phyloP scores from a whole-genome alignment of 768 basidiomycete species.

The Boletellus ananas region DNA sequence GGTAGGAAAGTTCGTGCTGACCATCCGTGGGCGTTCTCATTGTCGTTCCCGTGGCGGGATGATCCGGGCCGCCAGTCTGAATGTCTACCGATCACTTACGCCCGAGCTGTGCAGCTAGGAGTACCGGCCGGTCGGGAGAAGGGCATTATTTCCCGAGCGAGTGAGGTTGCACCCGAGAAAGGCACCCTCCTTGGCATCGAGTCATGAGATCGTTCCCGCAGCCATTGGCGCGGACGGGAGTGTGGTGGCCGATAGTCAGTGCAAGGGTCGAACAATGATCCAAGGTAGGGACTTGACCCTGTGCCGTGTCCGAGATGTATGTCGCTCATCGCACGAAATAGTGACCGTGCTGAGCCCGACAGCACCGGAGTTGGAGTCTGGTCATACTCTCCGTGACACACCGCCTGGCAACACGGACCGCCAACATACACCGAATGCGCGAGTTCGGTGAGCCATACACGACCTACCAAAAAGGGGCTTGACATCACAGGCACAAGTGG shows the following conservation, averaged over 20 bases:
- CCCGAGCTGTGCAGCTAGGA: conserved; percentile 45
- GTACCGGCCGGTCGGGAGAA: conserved; percentile 46
- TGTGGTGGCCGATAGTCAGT: background rate
- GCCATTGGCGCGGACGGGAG: conserved; percentile 13
- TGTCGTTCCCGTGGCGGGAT: conserved; percentile 33
- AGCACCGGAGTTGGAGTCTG: background rate
- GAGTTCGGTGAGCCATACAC: background rate
- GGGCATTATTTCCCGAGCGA: conserved; percentile 41
- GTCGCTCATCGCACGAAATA: conserved; percentile 1
- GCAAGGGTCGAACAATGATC: background rate
- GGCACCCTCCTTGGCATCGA: conserved; percentile 13
- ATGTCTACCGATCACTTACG: conserved; percentile 49
- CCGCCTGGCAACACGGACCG: too few species aligned
- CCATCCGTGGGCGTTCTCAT: conserved; percentile 49
- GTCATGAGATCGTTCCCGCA: conserved; percentile 9
- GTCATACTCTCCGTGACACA: too few species aligned
- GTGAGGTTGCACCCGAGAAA: conserved; percentile 50
- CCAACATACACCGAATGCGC: too few species aligned
- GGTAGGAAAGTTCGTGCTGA: conserved; percentile 32
- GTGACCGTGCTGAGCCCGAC: background rate
- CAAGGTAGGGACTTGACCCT: background rate
- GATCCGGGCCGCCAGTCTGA: conserved; percentile 42
- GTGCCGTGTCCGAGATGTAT: background rate
- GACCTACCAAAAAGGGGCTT: conserved; percentile 3
- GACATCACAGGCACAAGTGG: conserved; percentile 8